phyloP scores from a whole-genome alignment of 2,329 filamentous ascomycete genomes.

The Fusarium sp. region DNA sequence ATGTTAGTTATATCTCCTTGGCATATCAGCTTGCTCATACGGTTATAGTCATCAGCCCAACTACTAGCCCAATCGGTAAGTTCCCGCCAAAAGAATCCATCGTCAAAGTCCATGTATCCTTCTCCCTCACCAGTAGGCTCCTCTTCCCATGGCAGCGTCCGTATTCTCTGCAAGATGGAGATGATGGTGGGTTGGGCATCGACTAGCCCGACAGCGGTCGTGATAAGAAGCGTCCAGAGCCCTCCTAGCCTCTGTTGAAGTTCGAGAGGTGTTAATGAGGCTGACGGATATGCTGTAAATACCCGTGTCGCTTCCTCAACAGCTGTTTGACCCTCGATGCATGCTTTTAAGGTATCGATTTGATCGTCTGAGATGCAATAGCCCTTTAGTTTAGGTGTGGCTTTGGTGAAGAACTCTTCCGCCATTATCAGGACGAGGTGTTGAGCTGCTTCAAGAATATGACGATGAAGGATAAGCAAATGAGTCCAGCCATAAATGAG shows the following conservation, averaged over 20 bases:
- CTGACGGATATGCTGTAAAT: not conserved
- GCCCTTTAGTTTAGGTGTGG: not conserved
- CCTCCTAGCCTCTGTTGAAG: slow-evolving; percentile 17
- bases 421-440: too few relatives aligned
- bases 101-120: slow-evolving; percentile 6
- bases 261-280: slow-evolving; percentile 8
- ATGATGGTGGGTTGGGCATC: slow-evolving; percentile 9
- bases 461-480: not conserved
- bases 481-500: not conserved
- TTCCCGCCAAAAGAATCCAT: slow-evolving; percentile 16
- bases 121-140: slow-evolving; percentile 11
- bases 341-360: slow-evolving; percentile 3
- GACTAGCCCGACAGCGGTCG: slow-evolving; percentile 4
- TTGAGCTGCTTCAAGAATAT: too few relatives aligned
- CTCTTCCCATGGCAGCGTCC: slow-evolving; percentile 2
- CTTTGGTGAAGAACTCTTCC: slow-evolving; percentile 9
- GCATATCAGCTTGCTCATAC: not conserved
- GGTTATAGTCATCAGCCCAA: slow-evolving; percentile 18
- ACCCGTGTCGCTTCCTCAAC: not conserved
- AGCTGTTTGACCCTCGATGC: not conserved
- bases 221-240: slow-evolving; percentile 20
- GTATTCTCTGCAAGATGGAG: not conserved
- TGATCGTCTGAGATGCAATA: slow-evolving; percentile 4
- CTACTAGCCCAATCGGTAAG: slow-evolving; percentile 9
- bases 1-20: not conserved